phyloP scores from a whole-genome alignment of 2,329 filamentous ascomycete genomes.

The Emergomyces pasteurianus region DNA sequence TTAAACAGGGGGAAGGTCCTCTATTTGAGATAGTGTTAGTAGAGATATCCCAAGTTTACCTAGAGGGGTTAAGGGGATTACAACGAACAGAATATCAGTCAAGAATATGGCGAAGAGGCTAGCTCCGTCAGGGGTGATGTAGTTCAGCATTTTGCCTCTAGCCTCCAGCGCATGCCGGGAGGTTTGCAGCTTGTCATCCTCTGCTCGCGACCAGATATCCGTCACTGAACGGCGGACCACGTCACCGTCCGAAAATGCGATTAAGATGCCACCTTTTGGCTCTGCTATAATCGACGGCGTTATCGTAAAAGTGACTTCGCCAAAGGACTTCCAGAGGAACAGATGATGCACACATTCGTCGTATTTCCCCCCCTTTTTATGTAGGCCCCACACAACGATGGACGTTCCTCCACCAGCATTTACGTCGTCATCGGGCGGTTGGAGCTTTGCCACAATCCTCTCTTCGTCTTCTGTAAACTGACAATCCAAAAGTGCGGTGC shows the following conservation, averaged over 20 bases:
- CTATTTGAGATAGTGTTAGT: background rate
- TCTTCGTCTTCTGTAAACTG: constrained; percentile 2
- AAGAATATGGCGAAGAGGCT: background rate
- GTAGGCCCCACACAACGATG: constrained; percentile 2
- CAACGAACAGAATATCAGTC: constrained; percentile 1
- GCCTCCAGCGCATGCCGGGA: constrained; percentile 1
- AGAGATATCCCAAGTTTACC: background rate
- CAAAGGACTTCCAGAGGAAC: constrained; percentile 2
- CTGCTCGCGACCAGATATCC: constrained; percentile 1
- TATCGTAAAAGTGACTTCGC: background rate
- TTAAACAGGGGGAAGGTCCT: background rate
- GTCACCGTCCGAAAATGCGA: background rate
- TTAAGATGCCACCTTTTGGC: background rate
- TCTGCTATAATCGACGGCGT: background rate
- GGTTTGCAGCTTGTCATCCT: background rate
- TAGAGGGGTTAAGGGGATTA: background rate
- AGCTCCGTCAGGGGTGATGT: background rate
- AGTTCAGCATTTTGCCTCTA: constrained; percentile 1
- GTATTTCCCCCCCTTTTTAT: background rate
- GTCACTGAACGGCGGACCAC: background rate
- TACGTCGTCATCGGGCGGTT: background rate
- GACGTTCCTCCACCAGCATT: background rate
- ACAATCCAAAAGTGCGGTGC: background rate
- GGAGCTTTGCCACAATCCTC: background rate
- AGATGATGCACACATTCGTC: background rate